Base-by-base conservation (phyloP, 192 early-diverging fungal species). In the Backusella circina region DNA sequence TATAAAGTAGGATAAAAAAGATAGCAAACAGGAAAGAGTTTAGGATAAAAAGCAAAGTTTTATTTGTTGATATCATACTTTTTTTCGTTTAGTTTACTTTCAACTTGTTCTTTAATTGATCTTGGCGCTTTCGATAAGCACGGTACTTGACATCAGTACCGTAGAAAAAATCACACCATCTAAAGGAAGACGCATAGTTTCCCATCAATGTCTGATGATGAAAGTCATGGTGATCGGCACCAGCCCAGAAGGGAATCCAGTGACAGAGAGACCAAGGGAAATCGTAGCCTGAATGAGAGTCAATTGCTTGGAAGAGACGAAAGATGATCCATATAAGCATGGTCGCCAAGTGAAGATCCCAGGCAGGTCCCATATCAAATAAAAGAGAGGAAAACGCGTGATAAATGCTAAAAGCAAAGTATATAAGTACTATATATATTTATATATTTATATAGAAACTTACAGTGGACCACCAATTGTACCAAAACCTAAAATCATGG, bases 241-340 rank as follows among this genome's bases (percentile, higher is more conserved):
- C 95, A 5, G 94, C 93, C 95, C 95, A 96, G 80, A 96, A 92
- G 12, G 94, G 94, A 32, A 96, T 12, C 69, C 88, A 90, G 86
- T 95, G 87, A 75, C 91, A 91, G 75, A 96, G 86, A 28, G 92
- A 94, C 96, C 96, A 97, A 35, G 97, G 97, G 74, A 97, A 98
- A 73, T 97, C 94, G 78, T 96, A 98, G 3, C 97, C 97, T 38
- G 93, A 95, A 81, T 98, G 97, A 54, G 93, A 91, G 76, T 96
- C 95, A 26, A 97, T 88, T n/a, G 93, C 89, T 85, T 94, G 93
- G 78, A 94, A 86, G 39, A 96, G 82, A 31, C 94, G 87, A 18
- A 97, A 78, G 31, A 84, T 86, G 68, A 97, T 90, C 97, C 97
- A 98, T 33, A 83, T 77, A 72, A 93, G 84, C 84, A 97, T 91